Percentiles rank a stretch among this genome's conserved stretches.
Conservation (phyloP, 2,329 filamentous ascomycete genomes). For the Phialemonium atrogriseum region DNA sequence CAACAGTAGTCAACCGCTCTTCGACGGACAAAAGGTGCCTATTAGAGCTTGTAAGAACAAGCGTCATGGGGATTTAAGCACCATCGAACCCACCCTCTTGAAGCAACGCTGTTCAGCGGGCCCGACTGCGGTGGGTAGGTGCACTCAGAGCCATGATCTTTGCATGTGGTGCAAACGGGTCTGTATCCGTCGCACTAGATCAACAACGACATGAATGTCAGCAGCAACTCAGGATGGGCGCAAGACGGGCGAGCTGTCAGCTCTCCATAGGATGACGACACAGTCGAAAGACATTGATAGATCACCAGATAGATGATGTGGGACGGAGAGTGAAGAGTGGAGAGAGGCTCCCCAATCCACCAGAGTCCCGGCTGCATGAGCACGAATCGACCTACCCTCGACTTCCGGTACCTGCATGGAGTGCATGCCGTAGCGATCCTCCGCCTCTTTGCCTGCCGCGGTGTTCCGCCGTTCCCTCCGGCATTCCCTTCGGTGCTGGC, state of each 20-base stretch:
- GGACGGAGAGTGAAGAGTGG: too few relatives aligned
- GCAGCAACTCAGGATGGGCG: neutral
- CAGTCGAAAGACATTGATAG: too few relatives aligned
- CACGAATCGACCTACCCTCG: constrained; percentile 4
- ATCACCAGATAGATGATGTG: too few relatives aligned
- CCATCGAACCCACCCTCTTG: constrained; percentile 2
- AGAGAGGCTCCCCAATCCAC: too few relatives aligned
- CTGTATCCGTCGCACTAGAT: constrained; percentile 7
- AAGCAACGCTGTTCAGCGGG: constrained; percentile 1
- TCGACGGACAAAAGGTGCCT: constrained; percentile 8
- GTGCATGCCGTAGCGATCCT: constrained; percentile 5
- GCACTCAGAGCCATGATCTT: constrained; percentile 6
- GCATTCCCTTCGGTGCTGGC: too few relatives aligned
- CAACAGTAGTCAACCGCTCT: constrained; percentile 5
- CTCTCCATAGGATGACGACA: neutral
- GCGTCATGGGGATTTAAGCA: constrained; percentile 1
- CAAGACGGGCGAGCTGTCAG: neutral
- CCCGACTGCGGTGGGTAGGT: constrained; percentile 5
- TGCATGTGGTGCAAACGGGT: constrained; percentile 6
- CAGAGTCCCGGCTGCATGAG: too few relatives aligned
- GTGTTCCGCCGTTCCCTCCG: too few relatives aligned
- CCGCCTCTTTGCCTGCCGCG: too few relatives aligned
- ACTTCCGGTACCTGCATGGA: constrained; percentile 7
- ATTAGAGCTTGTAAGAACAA: neutral
- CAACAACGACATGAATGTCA: neutral